Percentiles rank a stretch among this genome's conserved stretches.
Evolutionary conservation across 495 filamentous ascomycete genomes (phyloP).

Genomic region (Collariella sp.): DNA sequence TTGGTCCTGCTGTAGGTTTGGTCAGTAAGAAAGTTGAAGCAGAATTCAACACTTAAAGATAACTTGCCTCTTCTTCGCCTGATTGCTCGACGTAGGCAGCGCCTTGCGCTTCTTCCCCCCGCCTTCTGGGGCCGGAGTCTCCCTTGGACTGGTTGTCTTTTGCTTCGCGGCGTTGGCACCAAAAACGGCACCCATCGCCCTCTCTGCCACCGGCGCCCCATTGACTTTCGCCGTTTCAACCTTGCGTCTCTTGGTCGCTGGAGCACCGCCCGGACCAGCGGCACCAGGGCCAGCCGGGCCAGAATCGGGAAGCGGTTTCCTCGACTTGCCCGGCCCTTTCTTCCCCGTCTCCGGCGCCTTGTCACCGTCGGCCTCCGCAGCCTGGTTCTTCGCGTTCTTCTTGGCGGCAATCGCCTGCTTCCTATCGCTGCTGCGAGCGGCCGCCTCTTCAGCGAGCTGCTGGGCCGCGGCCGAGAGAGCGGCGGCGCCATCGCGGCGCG

Average conservation of each 20-base stretch:
- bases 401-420: constrained; percentile 71
- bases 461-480: constrained; percentile 59
- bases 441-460: constrained; percentile 67
- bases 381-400: constrained; percentile 54
- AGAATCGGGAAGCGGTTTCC: constrained; percentile 51
- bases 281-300: constrained; percentile 49
- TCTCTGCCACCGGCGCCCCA: constrained; percentile 55
- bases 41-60: not conserved
- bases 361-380: constrained; percentile 42
- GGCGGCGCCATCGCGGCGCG: constrained; percentile 66
- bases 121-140: constrained; percentile 52
- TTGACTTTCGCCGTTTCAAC: constrained; percentile 56
- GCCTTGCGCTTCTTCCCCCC: constrained; percentile 57
- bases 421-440: constrained; percentile 67
- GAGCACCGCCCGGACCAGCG: constrained; percentile 36
- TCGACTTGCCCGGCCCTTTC: constrained; percentile 54
- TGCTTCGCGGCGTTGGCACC: constrained; percentile 41
- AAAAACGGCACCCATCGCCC: constrained; percentile 56
- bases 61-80: constrained; percentile 63
- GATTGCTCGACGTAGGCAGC: constrained; percentile 52
- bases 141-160: constrained; percentile 51
- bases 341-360: constrained; percentile 43
- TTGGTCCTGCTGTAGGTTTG: constrained; percentile 23
- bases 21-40: constrained; percentile 7
- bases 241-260: constrained; percentile 62